Percentiles rank a stretch among this genome's conserved stretches.
phyloP scores from a whole-genome alignment of 371 early-diverging fungal species.

The Dichotomocladium elegans region DNA sequence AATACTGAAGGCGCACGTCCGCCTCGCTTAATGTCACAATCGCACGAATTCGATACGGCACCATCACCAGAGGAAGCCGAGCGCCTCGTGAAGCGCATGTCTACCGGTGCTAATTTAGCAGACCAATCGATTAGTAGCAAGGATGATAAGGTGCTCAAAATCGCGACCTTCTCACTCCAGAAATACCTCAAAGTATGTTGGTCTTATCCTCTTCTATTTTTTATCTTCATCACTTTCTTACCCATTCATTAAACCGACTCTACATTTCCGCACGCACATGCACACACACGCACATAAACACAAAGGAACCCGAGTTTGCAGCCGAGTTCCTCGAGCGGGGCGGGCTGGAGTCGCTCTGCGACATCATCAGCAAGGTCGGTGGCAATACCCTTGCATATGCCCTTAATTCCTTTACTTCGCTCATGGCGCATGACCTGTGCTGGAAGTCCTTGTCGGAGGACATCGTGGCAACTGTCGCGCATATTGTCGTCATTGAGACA shows the following conservation, averaged over 20 bases:
- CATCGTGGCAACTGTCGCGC: constrained; percentile 55
- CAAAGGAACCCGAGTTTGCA: constrained; percentile 78
- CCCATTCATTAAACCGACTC: too few relatives aligned
- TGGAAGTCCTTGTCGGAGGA: constrained; percentile 55
- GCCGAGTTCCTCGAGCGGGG: constrained; percentile 60
- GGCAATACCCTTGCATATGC: constrained; percentile 77
- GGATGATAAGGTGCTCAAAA: constrained; percentile 58
- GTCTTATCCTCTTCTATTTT: neutral
- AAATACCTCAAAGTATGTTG: constrained; percentile 56
- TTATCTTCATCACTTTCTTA: neutral
- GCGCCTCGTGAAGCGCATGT: constrained; percentile 35
- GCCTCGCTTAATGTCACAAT: neutral
- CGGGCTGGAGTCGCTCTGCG: constrained; percentile 61
- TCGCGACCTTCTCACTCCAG: constrained; percentile 63
- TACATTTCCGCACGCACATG: too few relatives aligned
- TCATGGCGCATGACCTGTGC: constrained; percentile 67
- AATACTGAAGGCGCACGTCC: neutral
- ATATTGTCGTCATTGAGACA: constrained; percentile 60
- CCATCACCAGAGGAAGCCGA: constrained; percentile 41
- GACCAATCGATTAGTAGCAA: constrained; percentile 27
- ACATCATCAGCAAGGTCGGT: constrained; percentile 50
- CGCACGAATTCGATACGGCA: constrained; percentile 29
- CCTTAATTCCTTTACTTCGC: constrained; percentile 58
- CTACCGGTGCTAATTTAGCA: constrained; percentile 23
- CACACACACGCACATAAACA: too few relatives aligned